Base-by-base conservation (phyloP, 805 yeast species). In the Blastobotrys terrestris region DNA sequence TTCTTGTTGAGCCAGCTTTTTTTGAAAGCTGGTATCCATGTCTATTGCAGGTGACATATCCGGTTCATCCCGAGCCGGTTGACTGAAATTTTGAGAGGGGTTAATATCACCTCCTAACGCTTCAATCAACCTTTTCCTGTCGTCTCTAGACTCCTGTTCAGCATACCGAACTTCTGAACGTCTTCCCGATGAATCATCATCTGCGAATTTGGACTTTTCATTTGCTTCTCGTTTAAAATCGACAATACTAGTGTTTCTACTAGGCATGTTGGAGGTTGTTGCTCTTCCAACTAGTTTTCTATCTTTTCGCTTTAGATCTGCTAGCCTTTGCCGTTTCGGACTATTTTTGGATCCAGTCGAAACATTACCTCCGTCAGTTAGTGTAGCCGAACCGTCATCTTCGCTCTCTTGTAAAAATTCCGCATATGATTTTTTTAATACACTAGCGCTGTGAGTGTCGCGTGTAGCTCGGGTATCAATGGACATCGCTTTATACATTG, bases 121-220 rank as follows among this genome's bases (percentile, higher is more conserved):
- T 21, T 48, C 54, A n/a, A 59, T 48, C 7, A 61, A 49, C 47
- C 40, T 51, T 19, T 55, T 51, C 14, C 53, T 48, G n/a, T 56
- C 59, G 20, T 49, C 42, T 31, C 50, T 56, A 11, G 59, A 53
- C 31, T 61, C 63, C 6, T 49, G 47, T 44, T 61, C 63, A n/a
- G 58, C 15, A 50, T 61, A 61, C 13, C 59, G 53, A n/a, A 61
- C 63, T 49, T 57, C 60, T 7, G 53, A n/a, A n/a, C n/a, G n/a
- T n/a, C n/a, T 56, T 4, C 51, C 44, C 31, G 16, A 21, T 3
- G 54, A 41, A 11, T 42, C 52, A 13, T 50, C 46, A 8, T 31
- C 48, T 7, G n/a, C 43, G 11, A 31, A 46, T 2, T 20, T 50
- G 18, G 49, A 11, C 22, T 53, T 42, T 26, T 26, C 26, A 13